These are phyloP conservation scores for Diaporthe caulivora DNA, from an alignment of 2,329 filamentous ascomycete genomes.

Conservation along the genomic window DNA sequence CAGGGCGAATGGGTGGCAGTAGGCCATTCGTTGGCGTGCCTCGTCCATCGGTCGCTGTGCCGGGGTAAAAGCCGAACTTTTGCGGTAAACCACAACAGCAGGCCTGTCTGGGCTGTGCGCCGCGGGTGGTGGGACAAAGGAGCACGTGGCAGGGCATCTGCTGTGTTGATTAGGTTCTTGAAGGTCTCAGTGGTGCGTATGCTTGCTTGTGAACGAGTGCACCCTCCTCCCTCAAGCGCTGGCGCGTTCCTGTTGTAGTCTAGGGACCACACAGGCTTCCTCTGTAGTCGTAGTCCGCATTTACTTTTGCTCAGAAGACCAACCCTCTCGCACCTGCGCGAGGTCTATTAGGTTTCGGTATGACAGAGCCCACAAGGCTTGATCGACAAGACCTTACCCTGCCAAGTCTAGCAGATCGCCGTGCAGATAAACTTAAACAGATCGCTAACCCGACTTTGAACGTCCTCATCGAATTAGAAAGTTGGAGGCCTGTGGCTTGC, in stretches of 20 bases:
- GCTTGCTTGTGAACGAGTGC: background rate
- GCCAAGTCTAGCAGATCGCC: constrained; percentile 30
- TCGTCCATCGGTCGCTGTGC: background rate
- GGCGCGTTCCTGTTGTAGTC: background rate
- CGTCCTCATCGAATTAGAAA: constrained; percentile 21
- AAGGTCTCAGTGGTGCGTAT: background rate
- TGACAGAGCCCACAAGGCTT: constrained; percentile 28
- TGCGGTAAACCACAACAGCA: background rate
- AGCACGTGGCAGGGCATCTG: constrained; percentile 26
- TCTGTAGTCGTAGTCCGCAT: background rate
- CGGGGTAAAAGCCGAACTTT: background rate
- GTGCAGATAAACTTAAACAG: constrained; percentile 32
- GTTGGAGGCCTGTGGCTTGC: constrained; percentile 40
- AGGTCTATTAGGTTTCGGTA: constrained; percentile 1
- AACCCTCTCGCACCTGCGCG: background rate
- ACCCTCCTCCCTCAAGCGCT: background rate
- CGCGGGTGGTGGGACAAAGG: constrained; percentile 15
- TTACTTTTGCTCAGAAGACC: background rate
- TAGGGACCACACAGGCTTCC: background rate
- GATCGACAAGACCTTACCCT: constrained; percentile 29
- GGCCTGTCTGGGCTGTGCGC: background rate
- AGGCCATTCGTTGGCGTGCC: constrained; percentile 24
- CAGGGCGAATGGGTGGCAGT: background rate
- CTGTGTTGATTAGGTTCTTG: background rate
- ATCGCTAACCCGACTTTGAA: constrained; percentile 18